A percentile compares a stretch with the other conserved stretches of the same genome.
Evolutionary conservation across 2,329 filamentous ascomycete genomes (phyloP).

Genomic region (Davidsoniella virescens): DNA sequence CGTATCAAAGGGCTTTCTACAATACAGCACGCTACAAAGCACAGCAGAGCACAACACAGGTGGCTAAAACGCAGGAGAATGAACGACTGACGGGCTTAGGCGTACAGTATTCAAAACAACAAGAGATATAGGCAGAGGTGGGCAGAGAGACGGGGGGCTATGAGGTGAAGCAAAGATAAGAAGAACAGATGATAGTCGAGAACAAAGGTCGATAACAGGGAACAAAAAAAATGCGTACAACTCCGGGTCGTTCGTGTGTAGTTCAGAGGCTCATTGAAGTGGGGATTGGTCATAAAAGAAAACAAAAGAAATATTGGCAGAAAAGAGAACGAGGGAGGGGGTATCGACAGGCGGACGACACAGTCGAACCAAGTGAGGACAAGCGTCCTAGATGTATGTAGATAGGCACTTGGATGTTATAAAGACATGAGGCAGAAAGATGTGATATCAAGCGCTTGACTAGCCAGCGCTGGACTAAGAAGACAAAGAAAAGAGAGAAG

Average conservation of each 20-base stretch:
- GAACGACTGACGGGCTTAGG: too few relatives aligned
- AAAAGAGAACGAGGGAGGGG: constrained; percentile 9
- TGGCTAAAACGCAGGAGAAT: not conserved
- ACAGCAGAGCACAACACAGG: too few relatives aligned
- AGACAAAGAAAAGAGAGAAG: constrained; percentile 8
- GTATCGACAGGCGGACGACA: constrained; percentile 5
- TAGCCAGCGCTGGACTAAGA: constrained; percentile 5
- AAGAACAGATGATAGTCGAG: too few relatives aligned
- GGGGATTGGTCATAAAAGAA: constrained; percentile 13
- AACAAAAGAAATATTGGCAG: constrained; percentile 21
- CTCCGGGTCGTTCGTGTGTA: constrained; percentile 17
- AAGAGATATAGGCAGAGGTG: constrained; percentile 13
- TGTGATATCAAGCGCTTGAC: constrained; percentile 3
- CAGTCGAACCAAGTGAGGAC: constrained; percentile 7
- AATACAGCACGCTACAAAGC: too few relatives aligned
- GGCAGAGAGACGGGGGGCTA: constrained; percentile 1
- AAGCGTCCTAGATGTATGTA: not conserved
- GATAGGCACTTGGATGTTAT: constrained; percentile 7
- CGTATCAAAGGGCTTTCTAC: not conserved
- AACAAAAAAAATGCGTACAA: constrained; percentile 15
- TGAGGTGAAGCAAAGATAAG: not conserved
- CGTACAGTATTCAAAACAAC: constrained; percentile 6
- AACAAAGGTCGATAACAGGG: not conserved
- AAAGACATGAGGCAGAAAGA: constrained; percentile 7
- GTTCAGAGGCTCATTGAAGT: constrained; percentile 28